Base-by-base conservation (phyloP, 148 eudicot genomes). In the Camellia sinensis region DNA sequence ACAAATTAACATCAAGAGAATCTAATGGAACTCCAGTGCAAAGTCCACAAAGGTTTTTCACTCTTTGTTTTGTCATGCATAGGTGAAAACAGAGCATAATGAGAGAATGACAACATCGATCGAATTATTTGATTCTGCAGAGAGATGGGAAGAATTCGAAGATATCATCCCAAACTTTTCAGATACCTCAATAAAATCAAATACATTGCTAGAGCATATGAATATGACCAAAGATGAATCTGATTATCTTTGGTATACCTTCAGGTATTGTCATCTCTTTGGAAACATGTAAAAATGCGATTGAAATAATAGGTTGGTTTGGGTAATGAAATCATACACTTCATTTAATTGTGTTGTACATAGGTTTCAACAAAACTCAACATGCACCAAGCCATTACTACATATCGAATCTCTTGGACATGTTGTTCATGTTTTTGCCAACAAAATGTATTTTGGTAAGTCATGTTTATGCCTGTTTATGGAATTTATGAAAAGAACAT, bases 241-340 rank as follows among this genome's bases (percentile, higher is more conserved):
- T 21, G 91, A 89, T 80, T 89, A 89, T 65, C 88, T 89, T 45
- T 89, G 89, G 91, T 89, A 85, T 79, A 83, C 83, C 57, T 72
- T 78, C 67, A 83, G 89, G 91, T 89, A 83, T 21, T 37, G 9
- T 71, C 50, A 45, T 17, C 61, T n/a, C 66, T 13, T 73, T 43
- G 68, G 22, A 65, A 65, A 65, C 68, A 65, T 65, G 68, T 22
- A 8, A 40, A 7, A 65, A 10, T 3, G 29, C 14, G 14, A 7
- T 5, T 65, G 29, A 65, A 21, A 65, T 3, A 65, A 21, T 64
- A 64, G 3, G 44, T 29, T 6, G 10, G 37, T 0, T 21, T 6
- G 10, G 37, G 1, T 21, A 65, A 21, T 61, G 11, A 0, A 14
- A 65, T 29, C 11, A 6, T 65, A 14, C 14, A 64, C 68, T 64